Conservation (phyloP, 2,329 filamentous ascomycete species). For the Colletotrichum sansevieriae region DNA sequence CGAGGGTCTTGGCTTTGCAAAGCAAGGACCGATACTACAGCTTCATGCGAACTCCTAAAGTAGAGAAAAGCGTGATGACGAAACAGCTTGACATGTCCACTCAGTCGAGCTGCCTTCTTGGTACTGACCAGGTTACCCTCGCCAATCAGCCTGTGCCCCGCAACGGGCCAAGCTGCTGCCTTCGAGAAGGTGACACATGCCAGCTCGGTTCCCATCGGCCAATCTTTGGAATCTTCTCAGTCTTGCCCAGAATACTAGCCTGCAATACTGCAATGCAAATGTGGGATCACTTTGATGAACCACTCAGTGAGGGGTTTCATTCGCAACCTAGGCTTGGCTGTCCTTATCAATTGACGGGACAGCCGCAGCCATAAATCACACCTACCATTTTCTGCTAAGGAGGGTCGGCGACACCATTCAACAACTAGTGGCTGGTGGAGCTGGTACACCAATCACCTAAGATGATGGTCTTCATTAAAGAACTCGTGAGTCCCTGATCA, state of each 20-base stretch:
- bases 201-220: too few relatives aligned
- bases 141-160: neutral
- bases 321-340: too few relatives aligned
- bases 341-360: constrained; percentile 19
- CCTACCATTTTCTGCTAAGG: constrained; percentile 39
- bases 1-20: too few relatives aligned
- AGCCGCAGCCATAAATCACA: constrained; percentile 34
- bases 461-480: constrained; percentile 19
- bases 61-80: too few relatives aligned
- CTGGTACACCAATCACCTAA: too few relatives aligned
- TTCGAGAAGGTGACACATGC: neutral
- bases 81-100: too few relatives aligned
- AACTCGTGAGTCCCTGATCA: neutral
- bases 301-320: constrained; percentile 1
- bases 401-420: constrained; percentile 14
- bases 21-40: too few relatives aligned
- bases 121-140: constrained; percentile 23
- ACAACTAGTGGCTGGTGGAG: neutral
- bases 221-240: neutral
- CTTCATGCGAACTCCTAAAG: too few relatives aligned
- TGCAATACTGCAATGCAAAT: too few relatives aligned
- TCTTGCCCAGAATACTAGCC: too few relatives aligned
- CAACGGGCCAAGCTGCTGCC: constrained; percentile 4
- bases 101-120: neutral
- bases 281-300: too few relatives aligned